Evolutionary conservation across 805 yeast species (phyloP).

Genomic region (Kluyveromyces aestuarii): DNA sequence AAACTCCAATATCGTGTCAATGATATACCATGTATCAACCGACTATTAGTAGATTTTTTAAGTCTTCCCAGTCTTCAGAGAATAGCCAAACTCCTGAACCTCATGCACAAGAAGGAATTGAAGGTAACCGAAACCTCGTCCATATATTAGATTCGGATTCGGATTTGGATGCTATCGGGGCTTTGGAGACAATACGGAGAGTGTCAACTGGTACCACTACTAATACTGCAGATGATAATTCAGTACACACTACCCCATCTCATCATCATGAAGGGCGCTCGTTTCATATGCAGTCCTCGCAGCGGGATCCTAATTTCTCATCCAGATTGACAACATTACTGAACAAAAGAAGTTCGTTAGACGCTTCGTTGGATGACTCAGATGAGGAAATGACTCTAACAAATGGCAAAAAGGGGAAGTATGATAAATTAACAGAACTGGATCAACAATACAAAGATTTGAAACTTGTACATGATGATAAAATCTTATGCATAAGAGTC

Average conservation of each 20-base stretch:
- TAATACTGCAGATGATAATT: not conserved
- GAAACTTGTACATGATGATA: constrained; percentile 52
- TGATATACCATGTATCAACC: constrained; percentile 13
- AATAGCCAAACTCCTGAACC: not conserved
- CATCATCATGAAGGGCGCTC: not conserved
- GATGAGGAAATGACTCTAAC: constrained; percentile 4
- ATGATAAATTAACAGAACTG: constrained; percentile 51
- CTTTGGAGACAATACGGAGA: not conserved
- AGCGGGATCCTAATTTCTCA: not conserved
- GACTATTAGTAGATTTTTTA: constrained; percentile 25
- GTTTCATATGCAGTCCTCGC: not conserved
- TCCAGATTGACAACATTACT: constrained; percentile 3
- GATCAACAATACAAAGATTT: constrained; percentile 70
- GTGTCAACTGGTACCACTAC: not conserved
- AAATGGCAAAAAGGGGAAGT: constrained; percentile 2
- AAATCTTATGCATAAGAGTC: constrained; percentile 71
- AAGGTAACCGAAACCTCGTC: not conserved
- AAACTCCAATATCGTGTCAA: not conserved
- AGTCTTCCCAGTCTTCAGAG: constrained; percentile 4
- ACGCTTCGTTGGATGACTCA: not conserved
- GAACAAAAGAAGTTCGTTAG: constrained; percentile 2
- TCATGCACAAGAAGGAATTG: not conserved
- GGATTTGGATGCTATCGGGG: not conserved
- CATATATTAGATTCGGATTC: not conserved
- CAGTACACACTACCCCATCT: too few species aligned